phyloP scores from a whole-genome alignment of 306 rosid species.

The Vigna reflexopilosa region DNA sequence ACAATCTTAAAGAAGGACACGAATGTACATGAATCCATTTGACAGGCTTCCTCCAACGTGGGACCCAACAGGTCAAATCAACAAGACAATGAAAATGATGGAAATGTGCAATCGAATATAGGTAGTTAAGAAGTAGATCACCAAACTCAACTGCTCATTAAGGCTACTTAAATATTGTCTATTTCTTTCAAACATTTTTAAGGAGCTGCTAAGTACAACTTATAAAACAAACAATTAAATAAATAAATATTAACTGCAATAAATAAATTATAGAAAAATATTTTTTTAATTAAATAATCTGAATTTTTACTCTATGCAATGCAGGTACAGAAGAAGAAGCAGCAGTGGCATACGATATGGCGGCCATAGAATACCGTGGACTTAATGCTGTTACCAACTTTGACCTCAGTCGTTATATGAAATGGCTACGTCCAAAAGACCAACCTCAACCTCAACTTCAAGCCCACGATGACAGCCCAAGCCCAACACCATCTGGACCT shows the following conservation, averaged over 20 bases:
- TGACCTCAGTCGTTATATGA: conserved; percentile 81
- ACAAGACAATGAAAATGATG: background rate
- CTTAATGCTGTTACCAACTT: conserved; percentile 89
- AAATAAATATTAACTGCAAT: too few species aligned
- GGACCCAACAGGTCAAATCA: conserved; percentile 19
- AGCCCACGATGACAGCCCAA: background rate
- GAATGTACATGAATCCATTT: too few species aligned
- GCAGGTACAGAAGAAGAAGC: conserved; percentile 95
- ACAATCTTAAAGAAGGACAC: too few species aligned
- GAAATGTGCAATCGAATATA: conserved; percentile 42
- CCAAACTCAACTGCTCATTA: conserved; percentile 70
- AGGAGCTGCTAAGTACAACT: background rate
- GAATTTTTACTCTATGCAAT: background rate
- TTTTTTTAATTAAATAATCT: too few species aligned
- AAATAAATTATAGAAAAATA: too few species aligned
- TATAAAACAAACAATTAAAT: too few species aligned
- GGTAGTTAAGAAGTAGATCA: conserved; percentile 69
- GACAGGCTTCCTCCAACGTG: too few species aligned
- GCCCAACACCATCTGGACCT: conserved; percentile 33
- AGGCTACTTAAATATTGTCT: conserved; percentile 54
- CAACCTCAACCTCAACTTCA: background rate
- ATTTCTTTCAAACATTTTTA: conserved; percentile 8
- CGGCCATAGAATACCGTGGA: conserved; percentile 89
- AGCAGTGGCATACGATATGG: conserved; percentile 83
- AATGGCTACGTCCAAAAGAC: conserved; percentile 55